phyloP scores from a whole-genome alignment of 352 stramenopile species.

The Pythium scleroteichum region DNA sequence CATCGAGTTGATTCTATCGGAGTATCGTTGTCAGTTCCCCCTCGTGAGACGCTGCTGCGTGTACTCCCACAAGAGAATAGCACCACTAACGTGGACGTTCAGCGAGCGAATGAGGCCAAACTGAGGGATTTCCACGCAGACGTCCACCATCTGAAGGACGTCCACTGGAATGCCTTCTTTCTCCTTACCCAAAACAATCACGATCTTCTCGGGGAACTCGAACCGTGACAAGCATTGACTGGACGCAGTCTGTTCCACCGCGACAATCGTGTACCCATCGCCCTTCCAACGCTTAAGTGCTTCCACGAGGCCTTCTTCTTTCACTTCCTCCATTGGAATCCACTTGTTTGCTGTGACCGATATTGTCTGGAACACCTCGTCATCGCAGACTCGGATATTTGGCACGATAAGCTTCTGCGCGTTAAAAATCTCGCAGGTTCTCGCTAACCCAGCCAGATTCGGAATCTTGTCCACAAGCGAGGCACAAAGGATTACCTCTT shows the following conservation, averaged over 20 bases:
- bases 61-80: slow-evolving; percentile 96
- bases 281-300: slow-evolving; percentile 68
- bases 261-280: slow-evolving; percentile 92
- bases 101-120: slow-evolving; percentile 96
- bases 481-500: slow-evolving; percentile 78
- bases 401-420: slow-evolving; percentile 88
- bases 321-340: slow-evolving; percentile 93
- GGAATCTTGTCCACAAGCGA: slow-evolving; percentile 95
- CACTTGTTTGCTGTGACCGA: slow-evolving; percentile 94
- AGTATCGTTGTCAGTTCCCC: no score
- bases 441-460: slow-evolving; percentile 92
- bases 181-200: slow-evolving; percentile 96
- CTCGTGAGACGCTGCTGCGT: slow-evolving; percentile 84
- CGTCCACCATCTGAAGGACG: slow-evolving; percentile 93
- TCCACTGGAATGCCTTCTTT: slow-evolving; percentile 96
- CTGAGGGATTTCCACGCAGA: slow-evolving; percentile 98
- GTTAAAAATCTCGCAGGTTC: slow-evolving; percentile 96
- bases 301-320: slow-evolving; percentile 34
- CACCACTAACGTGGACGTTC: slow-evolving; percentile 97
- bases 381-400: slow-evolving; percentile 80
- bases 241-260: slow-evolving; percentile 93
- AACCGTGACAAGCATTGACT: slow-evolving; percentile 86
- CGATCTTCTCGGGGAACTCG: slow-evolving; percentile 87
- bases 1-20: no score
- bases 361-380: slow-evolving; percentile 91